A percentile compares a stretch with the other conserved stretches of the same genome.
Conservation (phyloP, 2,329 filamentous ascomycete species). For the Meredithiella fracta region DNA sequence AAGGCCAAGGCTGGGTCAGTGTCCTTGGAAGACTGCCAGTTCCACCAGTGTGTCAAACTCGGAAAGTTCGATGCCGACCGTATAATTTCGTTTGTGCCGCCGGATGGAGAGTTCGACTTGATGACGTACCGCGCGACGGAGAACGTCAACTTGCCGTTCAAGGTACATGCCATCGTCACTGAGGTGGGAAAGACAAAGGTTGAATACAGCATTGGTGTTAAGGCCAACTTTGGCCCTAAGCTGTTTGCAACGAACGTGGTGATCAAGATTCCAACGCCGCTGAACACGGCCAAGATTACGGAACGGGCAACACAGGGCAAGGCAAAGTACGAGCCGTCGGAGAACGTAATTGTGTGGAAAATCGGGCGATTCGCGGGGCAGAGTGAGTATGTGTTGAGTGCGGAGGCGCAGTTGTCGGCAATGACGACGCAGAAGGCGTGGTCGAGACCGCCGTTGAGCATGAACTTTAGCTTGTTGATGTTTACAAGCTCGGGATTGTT, state of each 20-base stretch:
- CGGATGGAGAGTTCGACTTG: slow-evolving; percentile 93
- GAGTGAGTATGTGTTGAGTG: slow-evolving; percentile 85
- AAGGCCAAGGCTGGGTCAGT: slow-evolving; percentile 92
- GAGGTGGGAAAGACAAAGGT: slow-evolving; percentile 95
- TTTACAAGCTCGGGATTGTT: slow-evolving; percentile 89
- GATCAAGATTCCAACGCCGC: slow-evolving; percentile 81
- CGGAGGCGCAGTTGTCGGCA: slow-evolving; percentile 79
- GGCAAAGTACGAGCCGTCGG: slow-evolving; percentile 93
- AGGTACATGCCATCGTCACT: slow-evolving; percentile 95
- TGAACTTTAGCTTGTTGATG: slow-evolving; percentile 92
- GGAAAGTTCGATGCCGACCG: slow-evolving; percentile 92
- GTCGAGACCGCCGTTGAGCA: slow-evolving; percentile 79
- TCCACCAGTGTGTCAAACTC: slow-evolving; percentile 96
- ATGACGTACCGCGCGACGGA: slow-evolving; percentile 98
- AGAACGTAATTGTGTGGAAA: slow-evolving; percentile 98
- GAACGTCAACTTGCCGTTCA: slow-evolving; percentile 97
- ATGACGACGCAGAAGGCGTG: slow-evolving; percentile 98
- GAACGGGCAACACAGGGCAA: slow-evolving; percentile 91
- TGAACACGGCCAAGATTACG: slow-evolving; percentile 88
- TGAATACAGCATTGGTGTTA: slow-evolving; percentile 94
- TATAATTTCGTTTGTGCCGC: slow-evolving; percentile 92
- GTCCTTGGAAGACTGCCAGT: slow-evolving; percentile 92
- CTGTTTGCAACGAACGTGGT: slow-evolving; percentile 95
- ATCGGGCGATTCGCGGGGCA: slow-evolving; percentile 97
- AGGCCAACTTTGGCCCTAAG: slow-evolving; percentile 91